Conservation (phyloP, 345 rosid species). For the Pistacia atlantica region DNA sequence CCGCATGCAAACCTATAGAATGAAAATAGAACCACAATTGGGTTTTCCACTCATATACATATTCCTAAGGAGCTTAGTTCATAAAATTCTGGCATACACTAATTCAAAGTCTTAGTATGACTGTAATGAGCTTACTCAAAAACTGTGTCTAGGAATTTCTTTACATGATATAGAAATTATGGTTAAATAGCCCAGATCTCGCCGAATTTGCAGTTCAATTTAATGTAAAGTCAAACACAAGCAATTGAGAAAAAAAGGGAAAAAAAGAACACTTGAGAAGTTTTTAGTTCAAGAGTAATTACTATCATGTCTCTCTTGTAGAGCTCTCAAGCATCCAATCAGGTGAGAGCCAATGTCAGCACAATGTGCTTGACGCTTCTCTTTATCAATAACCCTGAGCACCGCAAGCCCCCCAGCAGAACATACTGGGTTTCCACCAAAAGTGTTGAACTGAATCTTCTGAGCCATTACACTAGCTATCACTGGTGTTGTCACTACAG, state of each 20-base stretch:
- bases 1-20: too few relatives aligned
- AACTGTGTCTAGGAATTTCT: too few relatives aligned
- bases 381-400: slow-evolving; percentile 78
- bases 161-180: too few relatives aligned
- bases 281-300: slow-evolving; percentile 30
- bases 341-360: slow-evolving; percentile 77
- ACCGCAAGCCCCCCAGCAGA: slow-evolving; percentile 97
- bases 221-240: too few relatives aligned
- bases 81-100: too few relatives aligned
- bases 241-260: neutral
- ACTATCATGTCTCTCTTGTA: slow-evolving; percentile 78
- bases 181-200: too few relatives aligned
- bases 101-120: too few relatives aligned
- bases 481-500: slow-evolving; percentile 95
- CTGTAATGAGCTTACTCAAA: too few relatives aligned
- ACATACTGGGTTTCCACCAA: slow-evolving; percentile 98
- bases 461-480: slow-evolving; percentile 86
- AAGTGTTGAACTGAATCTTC: slow-evolving; percentile 88
- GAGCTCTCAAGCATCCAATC: slow-evolving; percentile 62
- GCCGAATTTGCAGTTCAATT: too few relatives aligned
- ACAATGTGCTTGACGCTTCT: slow-evolving; percentile 86
- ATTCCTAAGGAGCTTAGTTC: too few relatives aligned
- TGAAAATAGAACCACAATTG: too few relatives aligned
- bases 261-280: neutral
- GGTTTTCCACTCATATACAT: too few relatives aligned